A percentile compares a stretch with the other conserved stretches of the same genome.
Evolutionary conservation across 805 yeast species (phyloP).

Genomic region (Kuraishia floccosa): DNA sequence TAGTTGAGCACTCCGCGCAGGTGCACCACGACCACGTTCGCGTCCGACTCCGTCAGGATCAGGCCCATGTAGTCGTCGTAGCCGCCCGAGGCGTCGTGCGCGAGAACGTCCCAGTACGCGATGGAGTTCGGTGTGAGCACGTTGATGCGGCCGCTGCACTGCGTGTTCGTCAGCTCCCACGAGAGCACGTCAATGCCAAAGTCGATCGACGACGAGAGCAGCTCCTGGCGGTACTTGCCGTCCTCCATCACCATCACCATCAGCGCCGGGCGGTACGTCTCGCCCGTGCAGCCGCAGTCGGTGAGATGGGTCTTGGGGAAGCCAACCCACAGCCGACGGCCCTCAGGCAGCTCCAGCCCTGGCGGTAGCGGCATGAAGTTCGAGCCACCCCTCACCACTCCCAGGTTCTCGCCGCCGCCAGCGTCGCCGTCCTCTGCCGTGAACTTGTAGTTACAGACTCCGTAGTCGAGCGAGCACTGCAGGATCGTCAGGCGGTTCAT

Average conservation of each 20-base stretch:
- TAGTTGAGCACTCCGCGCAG: neutral
- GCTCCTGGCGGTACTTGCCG: slow-evolving; percentile 14
- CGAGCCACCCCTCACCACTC: slow-evolving; percentile 5
- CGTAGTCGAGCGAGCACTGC: slow-evolving; percentile 18
- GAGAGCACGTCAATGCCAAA: slow-evolving; percentile 21
- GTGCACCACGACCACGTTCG: neutral
- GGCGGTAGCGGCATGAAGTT: slow-evolving; percentile 1
- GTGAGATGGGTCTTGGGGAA: slow-evolving; percentile 31
- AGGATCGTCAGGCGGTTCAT: slow-evolving; percentile 20
- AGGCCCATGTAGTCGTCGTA: slow-evolving; percentile 1
- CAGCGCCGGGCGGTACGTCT: slow-evolving; percentile 32
- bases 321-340: slow-evolving; percentile 24
- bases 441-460: slow-evolving; percentile 18
- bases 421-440: neutral
- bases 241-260: slow-evolving; percentile 22
- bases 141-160: slow-evolving; percentile 1
- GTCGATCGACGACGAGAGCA: slow-evolving; percentile 19
- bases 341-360: slow-evolving; percentile 21
- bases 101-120: slow-evolving; percentile 9
- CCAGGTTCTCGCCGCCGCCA: slow-evolving; percentile 13
- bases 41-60: slow-evolving; percentile 2
- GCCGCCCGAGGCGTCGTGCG: neutral
- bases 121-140: slow-evolving; percentile 1
- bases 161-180: slow-evolving; percentile 8
- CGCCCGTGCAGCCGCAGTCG: slow-evolving; percentile 30